Evolutionary conservation across 1,139 yeast genomes (phyloP), one percentile per base, ranked within the genome.

Genomic region (Blastobotrys petasosporus): DNA sequence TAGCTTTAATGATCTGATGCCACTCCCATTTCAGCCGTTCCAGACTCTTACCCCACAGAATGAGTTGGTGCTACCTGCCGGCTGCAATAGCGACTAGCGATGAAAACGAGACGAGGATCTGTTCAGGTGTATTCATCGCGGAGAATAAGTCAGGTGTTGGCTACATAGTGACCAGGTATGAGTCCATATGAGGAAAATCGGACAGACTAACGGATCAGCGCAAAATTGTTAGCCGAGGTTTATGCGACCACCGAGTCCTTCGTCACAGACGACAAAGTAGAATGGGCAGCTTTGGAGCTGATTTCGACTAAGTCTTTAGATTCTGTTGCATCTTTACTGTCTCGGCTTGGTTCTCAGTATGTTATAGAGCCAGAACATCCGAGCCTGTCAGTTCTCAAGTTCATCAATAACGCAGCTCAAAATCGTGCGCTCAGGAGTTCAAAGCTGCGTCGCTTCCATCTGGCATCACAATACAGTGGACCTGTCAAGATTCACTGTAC

Each of bases 401-500:
- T 20, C 7, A 20, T 20, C 25, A 7, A 20, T 7, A 20, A 20
- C 7, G 25, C 6, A 7, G 25, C 25, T 20, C 25, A 20, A 4
- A 20, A 20, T 4, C 25, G 25, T 20, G 25, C 25, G 7, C 25
- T 20, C 25, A 20, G 7, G 25, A 20, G 25, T 7, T 4, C 4
- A 4, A 20, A 20, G 25, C 25, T 20, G 25, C 25, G 25, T 7
- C 25, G 7, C 4, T 20, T 20, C 25, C 6, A 20, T 4, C 25
- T 20, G 25, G 25, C 25, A 20, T 20, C 25, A 20, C 25, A 20
- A 7, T 7, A 20, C 4, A 17, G 12, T n/a, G 44, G 36, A 2
- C 20, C 20, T 11, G n/a, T 41, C 12, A 16, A 41, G 12, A 50
- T 60, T 16, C 54, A 48, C 31, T 62, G 66, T 51, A 57, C 65